Base-by-base conservation (phyloP, 2,329 filamentous ascomycete genomes). In the Hymenotorrendiella dingleyae region DNA sequence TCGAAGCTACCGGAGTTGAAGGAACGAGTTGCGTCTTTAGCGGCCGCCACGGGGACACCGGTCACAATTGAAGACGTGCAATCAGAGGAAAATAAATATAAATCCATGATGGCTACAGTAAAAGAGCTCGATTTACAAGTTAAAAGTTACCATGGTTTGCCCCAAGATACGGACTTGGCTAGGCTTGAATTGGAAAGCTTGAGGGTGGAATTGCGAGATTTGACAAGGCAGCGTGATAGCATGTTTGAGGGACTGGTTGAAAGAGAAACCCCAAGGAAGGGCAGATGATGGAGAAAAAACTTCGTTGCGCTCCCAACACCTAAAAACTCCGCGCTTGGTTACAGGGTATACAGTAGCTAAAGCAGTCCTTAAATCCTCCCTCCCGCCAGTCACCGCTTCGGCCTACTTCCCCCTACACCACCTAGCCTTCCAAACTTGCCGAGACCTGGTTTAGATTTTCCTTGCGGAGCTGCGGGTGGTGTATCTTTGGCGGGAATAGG, bases 241-340 rank as follows among this genome's bases (percentile, higher is more conserved):
- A 70, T 87, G 42, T 94, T 94, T 59, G 87, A 91, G 59, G 75
- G 72, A 2, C 61, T 93, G 35, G 78, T 87, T 2, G 78, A 80
- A 54, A 68, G 71, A 29, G 75, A 78, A 57, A 79, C 74, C 41
- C 76, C 76, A 3, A 59, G 62, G 35, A 69, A 67, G 47, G 43
- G 46, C 2, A 64, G 67, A 42, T 57, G 41, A 55, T 27, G 32
- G n/a, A n/a, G 21, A 20, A 29, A 22, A 44, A 42, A 42, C 34
- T 45, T n/a, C 42, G 42, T 41, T 35, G 35, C 39, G 32, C 14
- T 22, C 39, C n/a, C n/a, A n/a, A n/a, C n/a, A 23, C 27, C 29
- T 20, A 34, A 12, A 43, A 32, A 27, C 19, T 24, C 36, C 34
- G 21, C 20, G 28, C 35, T 37, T 27, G 7, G 36, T 26, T 33